Evolutionary conservation across 192 early-diverging fungal species (phyloP).

Genomic region (Martensiomyces pterosporus): DNA sequence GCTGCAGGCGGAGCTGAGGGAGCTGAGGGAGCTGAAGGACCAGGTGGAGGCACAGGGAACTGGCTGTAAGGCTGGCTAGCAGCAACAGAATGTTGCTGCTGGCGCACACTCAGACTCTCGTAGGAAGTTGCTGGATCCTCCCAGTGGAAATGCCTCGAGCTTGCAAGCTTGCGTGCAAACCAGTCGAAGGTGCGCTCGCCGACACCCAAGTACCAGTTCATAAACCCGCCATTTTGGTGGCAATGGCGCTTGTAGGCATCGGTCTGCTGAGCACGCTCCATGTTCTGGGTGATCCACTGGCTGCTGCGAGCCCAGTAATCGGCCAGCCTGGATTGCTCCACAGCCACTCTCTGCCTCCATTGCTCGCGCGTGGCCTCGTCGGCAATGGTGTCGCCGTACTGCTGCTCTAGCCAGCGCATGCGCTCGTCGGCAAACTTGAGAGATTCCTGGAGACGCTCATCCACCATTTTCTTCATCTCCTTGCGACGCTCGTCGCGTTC

Average conservation of each 20-base stretch:
- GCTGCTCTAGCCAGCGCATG: constrained; percentile 14
- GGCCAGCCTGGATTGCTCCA: background rate
- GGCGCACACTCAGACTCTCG: background rate
- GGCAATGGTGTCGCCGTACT: constrained; percentile 14
- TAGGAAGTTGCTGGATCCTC: background rate
- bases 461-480: background rate
- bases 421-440: constrained; percentile 3
- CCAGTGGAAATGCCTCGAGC: constrained; percentile 21
- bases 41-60: no score
- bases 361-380: constrained; percentile 7
- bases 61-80: no score
- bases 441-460: background rate
- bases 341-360: constrained; percentile 9
- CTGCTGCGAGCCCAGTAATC: background rate
- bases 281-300: background rate
- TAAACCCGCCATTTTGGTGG: constrained; percentile 10
- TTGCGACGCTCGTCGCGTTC: background rate
- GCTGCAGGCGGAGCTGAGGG: background rate
- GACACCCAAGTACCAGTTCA: constrained; percentile 31
- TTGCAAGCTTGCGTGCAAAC: constrained; percentile 16
- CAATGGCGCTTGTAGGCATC: background rate
- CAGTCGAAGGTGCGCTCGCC: constrained; percentile 46
- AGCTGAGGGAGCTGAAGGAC: background rate
- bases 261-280: background rate
- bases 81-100: no score